Conservation (phyloP, 2,329 filamentous ascomycete genomes). For the Esteya vermicola region DNA sequence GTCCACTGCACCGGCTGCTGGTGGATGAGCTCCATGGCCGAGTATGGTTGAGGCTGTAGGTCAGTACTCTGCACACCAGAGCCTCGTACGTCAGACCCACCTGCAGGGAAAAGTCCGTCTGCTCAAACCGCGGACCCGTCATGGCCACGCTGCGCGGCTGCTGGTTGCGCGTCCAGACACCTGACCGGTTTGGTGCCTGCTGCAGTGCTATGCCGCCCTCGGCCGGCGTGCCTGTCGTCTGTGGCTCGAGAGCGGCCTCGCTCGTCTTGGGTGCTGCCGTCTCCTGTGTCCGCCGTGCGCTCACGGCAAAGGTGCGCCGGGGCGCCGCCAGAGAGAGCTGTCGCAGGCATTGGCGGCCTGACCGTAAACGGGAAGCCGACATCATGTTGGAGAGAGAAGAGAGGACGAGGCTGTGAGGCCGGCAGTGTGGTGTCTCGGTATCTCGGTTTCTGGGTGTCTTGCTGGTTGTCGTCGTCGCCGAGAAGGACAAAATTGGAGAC, state of each 20-base stretch:
- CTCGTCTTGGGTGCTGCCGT: constrained; percentile 22
- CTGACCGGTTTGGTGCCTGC: constrained; percentile 78
- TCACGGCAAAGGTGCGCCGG: constrained; percentile 33
- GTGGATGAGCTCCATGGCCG: constrained; percentile 93
- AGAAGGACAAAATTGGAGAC: too few species aligned
- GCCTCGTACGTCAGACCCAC: constrained; percentile 44
- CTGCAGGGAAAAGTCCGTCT: constrained; percentile 87
- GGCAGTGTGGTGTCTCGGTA: not conserved
- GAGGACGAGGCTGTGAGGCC: not conserved
- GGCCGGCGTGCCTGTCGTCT: constrained; percentile 26
- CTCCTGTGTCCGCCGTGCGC: constrained; percentile 31
- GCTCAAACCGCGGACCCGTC: constrained; percentile 90
- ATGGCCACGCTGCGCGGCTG: constrained; percentile 69
- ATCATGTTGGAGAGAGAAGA: constrained; percentile 25
- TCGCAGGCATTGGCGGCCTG: constrained; percentile 21
- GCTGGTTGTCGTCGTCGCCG: not conserved
- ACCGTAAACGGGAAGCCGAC: constrained; percentile 24
- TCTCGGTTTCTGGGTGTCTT: not conserved
- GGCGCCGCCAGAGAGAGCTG: constrained; percentile 17
- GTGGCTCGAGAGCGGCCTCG: constrained; percentile 21
- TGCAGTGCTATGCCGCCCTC: constrained; percentile 31
- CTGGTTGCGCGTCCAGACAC: constrained; percentile 78
- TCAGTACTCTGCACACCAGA: constrained; percentile 17
- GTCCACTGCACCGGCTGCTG: constrained; percentile 90
- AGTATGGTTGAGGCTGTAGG: constrained; percentile 65